Conservation (phyloP, 805 yeast genomes). For the Saccharomycopsis schoenii region DNA sequence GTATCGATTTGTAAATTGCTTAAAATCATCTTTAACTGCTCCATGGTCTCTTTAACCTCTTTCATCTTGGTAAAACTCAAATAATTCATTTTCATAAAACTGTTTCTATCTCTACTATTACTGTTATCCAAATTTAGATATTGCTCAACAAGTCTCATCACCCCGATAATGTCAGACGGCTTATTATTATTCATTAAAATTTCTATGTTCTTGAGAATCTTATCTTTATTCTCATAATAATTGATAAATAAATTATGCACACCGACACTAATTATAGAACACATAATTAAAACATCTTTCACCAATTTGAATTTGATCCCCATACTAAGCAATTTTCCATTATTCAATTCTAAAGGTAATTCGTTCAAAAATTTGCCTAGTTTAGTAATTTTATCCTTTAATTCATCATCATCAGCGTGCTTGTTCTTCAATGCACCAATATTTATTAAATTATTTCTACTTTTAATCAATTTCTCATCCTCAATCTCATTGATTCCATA, state of each 20-base stretch:
- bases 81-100: slow-evolving; percentile 59
- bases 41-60: slow-evolving; percentile 24
- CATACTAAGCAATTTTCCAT: slow-evolving; percentile 71
- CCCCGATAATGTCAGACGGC: slow-evolving; percentile 26
- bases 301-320: slow-evolving; percentile 80
- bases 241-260: slow-evolving; percentile 52
- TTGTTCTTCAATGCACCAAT: slow-evolving; percentile 55
- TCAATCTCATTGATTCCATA: slow-evolving; percentile 81
- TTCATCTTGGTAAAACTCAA: slow-evolving; percentile 62
- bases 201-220: slow-evolving; percentile 26
- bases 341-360: slow-evolving; percentile 76
- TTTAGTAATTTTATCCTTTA: slow-evolving; percentile 41
- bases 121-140: slow-evolving; percentile 61
- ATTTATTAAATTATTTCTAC: slow-evolving; percentile 44
- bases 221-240: slow-evolving; percentile 59
- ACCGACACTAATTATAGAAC: slow-evolving; percentile 65
- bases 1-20: slow-evolving; percentile 3
- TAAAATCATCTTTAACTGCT: background rate
- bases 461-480: slow-evolving; percentile 37
- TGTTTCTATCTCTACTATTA: slow-evolving; percentile 59
- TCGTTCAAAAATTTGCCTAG: slow-evolving; percentile 72
- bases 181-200: slow-evolving; percentile 25
- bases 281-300: slow-evolving; percentile 68
- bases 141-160: background rate
- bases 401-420: background rate